A percentile compares a stretch with the other conserved stretches of the same genome.
Conservation (phyloP, 192 early-diverging fungal genomes). For the Coemansia sp. region DNA sequence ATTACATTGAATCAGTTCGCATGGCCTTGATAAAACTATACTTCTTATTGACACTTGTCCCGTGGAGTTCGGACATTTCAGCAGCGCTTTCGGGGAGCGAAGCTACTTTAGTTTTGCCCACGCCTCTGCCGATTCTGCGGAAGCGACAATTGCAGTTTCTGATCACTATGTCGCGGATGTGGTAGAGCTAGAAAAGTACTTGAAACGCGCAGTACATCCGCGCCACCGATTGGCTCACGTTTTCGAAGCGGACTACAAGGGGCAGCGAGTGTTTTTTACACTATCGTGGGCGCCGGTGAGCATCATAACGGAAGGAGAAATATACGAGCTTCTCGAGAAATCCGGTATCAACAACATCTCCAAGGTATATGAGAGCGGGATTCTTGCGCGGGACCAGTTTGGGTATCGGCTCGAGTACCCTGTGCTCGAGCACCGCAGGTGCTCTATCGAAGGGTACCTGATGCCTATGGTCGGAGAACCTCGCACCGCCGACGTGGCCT, state of each 20-base stretch:
- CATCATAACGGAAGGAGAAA: not conserved
- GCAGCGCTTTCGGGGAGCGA: too few relatives aligned
- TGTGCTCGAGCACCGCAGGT: conserved; percentile 12
- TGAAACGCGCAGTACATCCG: not conserved
- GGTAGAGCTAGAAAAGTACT: too few relatives aligned
- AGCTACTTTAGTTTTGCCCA: too few relatives aligned
- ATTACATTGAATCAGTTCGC: too few relatives aligned
- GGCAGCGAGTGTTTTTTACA: not conserved
- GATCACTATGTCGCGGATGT: too few relatives aligned
- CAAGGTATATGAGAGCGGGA: not conserved
- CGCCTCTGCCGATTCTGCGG: too few relatives aligned
- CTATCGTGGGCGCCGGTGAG: conserved; percentile 4
- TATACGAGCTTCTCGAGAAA: conserved; percentile 6
- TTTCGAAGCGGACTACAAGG: not conserved
- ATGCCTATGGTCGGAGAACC: not conserved
- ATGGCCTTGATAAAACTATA: too few relatives aligned
- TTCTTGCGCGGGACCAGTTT: not conserved
- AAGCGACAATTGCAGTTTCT: too few relatives aligned
- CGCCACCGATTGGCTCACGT: not conserved
- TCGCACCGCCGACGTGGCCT: not conserved
- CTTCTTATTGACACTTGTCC: too few relatives aligned
- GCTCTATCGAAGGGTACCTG: not conserved
- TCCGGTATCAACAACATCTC: not conserved
- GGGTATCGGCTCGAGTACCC: conserved; percentile 10
- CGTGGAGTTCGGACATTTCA: too few relatives aligned